These are phyloP conservation scores for Entomophthora muscae DNA, from an alignment of 371 early-diverging fungal genomes.

Conservation along the genomic window DNA sequence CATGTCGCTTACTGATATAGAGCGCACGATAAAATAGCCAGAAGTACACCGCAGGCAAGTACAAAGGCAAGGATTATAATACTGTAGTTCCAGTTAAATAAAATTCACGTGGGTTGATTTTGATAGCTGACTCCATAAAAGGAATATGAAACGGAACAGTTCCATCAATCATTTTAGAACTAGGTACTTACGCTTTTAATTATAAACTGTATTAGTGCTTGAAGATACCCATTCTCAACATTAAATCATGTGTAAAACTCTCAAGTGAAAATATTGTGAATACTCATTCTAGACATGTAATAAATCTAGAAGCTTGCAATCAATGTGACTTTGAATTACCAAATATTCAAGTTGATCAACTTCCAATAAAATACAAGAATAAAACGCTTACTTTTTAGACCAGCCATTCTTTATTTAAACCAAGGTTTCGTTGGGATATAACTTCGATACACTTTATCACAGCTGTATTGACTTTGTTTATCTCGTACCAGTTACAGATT, in stretches of 20 bases:
- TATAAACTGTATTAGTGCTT: background rate
- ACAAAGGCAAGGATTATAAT: constrained; percentile 8
- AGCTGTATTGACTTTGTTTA: too few species aligned
- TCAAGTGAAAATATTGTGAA: background rate
- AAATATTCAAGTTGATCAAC: background rate
- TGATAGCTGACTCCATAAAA: background rate
- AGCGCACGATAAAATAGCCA: constrained; percentile 9
- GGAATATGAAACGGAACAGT: background rate
- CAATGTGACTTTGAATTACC: background rate
- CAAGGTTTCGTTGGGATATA: too few species aligned
- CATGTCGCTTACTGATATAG: background rate
- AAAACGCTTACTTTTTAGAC: background rate
- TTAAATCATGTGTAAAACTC: background rate
- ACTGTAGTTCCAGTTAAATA: constrained; percentile 10
- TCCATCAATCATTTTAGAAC: background rate
- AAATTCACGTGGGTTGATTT: background rate
- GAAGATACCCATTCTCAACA: background rate
- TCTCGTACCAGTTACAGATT: too few species aligned
- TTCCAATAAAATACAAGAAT: background rate
- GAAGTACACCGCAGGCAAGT: constrained; percentile 6
- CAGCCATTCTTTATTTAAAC: background rate
- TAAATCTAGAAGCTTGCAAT: background rate
- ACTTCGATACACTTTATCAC: too few species aligned
- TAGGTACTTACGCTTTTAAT: background rate
- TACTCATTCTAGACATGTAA: background rate